Evolutionary conservation across 176 grass and related monocot species (phyloP).

Genomic region (Microstegium vimineum): DNA sequence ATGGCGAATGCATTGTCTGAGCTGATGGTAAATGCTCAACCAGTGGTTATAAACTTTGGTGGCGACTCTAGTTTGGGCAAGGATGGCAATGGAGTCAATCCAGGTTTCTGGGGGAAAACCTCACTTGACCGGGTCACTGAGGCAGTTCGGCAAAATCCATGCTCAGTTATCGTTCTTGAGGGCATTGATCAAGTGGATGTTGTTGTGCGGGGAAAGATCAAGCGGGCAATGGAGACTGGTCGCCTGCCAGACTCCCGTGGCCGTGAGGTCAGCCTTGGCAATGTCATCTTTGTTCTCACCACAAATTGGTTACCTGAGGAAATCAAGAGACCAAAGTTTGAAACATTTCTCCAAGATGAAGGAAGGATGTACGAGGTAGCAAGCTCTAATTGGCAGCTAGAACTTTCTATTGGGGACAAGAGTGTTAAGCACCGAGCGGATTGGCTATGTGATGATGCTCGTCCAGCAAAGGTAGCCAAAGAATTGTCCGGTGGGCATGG

Average conservation of each 20-base stretch:
- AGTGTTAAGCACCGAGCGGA: slow-evolving; percentile 61
- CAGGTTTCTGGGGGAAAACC: slow-evolving; percentile 64
- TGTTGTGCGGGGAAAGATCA: slow-evolving; percentile 66
- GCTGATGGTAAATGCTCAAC: slow-evolving; percentile 50
- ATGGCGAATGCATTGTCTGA: slow-evolving; percentile 77
- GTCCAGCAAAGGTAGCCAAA: slow-evolving; percentile 63
- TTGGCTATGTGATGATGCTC: slow-evolving; percentile 56
- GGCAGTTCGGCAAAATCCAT: slow-evolving; percentile 74
- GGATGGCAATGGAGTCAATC: slow-evolving; percentile 31
- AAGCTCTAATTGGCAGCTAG: slow-evolving; percentile 61
- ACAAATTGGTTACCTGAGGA: slow-evolving; percentile 76
- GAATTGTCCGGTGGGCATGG: slow-evolving; percentile 37
- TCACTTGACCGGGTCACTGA: slow-evolving; percentile 65
- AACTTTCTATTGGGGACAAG: slow-evolving; percentile 59
- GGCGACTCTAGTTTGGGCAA: slow-evolving; percentile 11
- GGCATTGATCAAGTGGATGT: slow-evolving; percentile 72
- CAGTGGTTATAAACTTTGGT: slow-evolving; percentile 59
- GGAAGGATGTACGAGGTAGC: slow-evolving; percentile 62
- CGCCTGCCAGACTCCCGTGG: slow-evolving; percentile 79
- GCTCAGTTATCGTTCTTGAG: slow-evolving; percentile 82
- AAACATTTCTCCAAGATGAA: slow-evolving; percentile 52
- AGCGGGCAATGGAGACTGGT: slow-evolving; percentile 78
- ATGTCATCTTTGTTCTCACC: slow-evolving; percentile 79
- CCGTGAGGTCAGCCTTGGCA: slow-evolving; percentile 80
- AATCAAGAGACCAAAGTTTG: slow-evolving; percentile 36